Conservation (phyloP, 805 yeast species). For the Metschnikowia picachoensis region DNA sequence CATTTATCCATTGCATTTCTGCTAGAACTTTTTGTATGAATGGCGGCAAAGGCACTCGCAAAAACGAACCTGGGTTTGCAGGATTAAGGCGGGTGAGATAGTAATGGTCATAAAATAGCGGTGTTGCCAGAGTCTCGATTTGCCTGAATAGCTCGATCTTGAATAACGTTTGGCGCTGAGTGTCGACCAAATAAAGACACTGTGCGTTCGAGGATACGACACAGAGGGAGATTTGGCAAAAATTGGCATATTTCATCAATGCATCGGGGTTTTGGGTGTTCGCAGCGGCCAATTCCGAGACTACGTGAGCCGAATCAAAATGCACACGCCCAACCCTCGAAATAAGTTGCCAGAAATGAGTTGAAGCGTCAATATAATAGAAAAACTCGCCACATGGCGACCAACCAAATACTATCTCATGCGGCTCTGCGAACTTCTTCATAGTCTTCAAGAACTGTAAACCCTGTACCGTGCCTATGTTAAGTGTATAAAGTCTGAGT, state of each 20-base stretch:
- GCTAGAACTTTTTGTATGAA: slow-evolving; percentile 25
- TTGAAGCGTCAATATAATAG: slow-evolving; percentile 15
- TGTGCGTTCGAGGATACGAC: slow-evolving; percentile 27
- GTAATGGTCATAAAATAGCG: slow-evolving; percentile 23
- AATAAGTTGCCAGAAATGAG: slow-evolving; percentile 29
- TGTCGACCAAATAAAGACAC: slow-evolving; percentile 15
- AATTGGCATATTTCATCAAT: slow-evolving; percentile 9
- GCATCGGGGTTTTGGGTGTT: neutral
- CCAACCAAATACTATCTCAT: slow-evolving; percentile 21
- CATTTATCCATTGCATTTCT: slow-evolving; percentile 22
- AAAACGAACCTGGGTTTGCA: slow-evolving; percentile 13
- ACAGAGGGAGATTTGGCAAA: slow-evolving; percentile 24
- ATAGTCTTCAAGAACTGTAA: slow-evolving; percentile 2
- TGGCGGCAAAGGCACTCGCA: slow-evolving; percentile 31
- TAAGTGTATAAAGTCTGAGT: neutral
- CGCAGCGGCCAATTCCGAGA: slow-evolving; percentile 1
- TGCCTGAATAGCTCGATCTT: slow-evolving; percentile 20
- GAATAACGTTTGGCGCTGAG: slow-evolving; percentile 18
- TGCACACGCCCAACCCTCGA: slow-evolving; percentile 33
- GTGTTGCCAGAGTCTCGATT: slow-evolving; percentile 7
- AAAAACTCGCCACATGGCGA: slow-evolving; percentile 36
- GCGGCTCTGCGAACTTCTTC: neutral
- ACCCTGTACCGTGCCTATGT: neutral
- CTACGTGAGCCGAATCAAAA: slow-evolving; percentile 23
- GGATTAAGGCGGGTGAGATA: slow-evolving; percentile 23